Evolutionary conservation across 2,329 filamentous ascomycete species (phyloP), one percentile per base, ranked within the genome.

Genomic region (Fusarium tricinctum): DNA sequence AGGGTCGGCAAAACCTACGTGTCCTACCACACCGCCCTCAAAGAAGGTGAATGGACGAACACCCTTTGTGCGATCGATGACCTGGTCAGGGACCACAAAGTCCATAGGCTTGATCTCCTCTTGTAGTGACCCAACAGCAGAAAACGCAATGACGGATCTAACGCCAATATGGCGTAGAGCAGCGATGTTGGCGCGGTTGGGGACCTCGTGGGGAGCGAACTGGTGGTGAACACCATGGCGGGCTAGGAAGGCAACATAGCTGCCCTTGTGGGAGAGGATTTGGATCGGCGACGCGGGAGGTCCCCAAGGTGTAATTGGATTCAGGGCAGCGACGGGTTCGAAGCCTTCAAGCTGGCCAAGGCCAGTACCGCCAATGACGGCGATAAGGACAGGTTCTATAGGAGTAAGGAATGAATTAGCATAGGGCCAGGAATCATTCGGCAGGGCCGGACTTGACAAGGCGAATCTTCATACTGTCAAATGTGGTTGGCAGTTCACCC

Each of bases 41-140:
- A 98, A 99, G 84, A 97, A 99, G 26, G 96, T 98, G 80, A 95
- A 97, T 3, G 95, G 94, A 9, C 96, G 87, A 67, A 97, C 86
- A 54, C 95, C 96, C 87, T 97, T 98, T 71, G 95, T 98, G 67
- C 95, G 92, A 83, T 99, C 96, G 78, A 98, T 97, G 79, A 97
- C 88, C 84, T 99, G 96, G 81, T 97, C 94, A 1, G 95, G 96
- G 14, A 99, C 87, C 51, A 98, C 92, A 79, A 99, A 99, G 84
- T 99, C 96, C 82, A 96, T 91, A 43, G 96, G 96, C 81, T 92
- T 93, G 79, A 99, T 95, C 76, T 93, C 88, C 83, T 97, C 96
- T 78, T 92, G 93, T 77, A 99, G 84, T 75, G 91, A 95, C 66
- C 96, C 96, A 58, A 99, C 96, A 48, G 96, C 96, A 69, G 91